Evolutionary conservation across 805 yeast genomes (phyloP).

Genomic region (Myxozyma kluyveri): DNA sequence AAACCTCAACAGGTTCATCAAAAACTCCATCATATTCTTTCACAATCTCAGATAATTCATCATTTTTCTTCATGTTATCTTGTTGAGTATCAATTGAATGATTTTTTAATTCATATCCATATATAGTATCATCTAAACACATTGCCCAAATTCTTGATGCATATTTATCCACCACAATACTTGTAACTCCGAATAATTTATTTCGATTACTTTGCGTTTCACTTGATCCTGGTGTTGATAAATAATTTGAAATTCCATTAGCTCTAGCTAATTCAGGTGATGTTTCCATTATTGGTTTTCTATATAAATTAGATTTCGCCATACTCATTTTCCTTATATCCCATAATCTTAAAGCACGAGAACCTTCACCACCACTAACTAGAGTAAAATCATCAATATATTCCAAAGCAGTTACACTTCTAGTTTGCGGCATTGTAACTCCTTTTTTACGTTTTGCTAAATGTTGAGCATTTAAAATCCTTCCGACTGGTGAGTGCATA

Average conservation of each 20-base stretch:
- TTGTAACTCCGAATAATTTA: conserved; percentile 28
- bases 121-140: conserved; percentile 8
- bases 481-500: neutral
- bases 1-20: conserved; percentile 14
- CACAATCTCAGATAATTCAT: no score
- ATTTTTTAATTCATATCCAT: conserved; percentile 6
- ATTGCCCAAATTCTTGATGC: conserved; percentile 17
- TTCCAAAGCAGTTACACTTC: conserved; percentile 23
- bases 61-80: no score
- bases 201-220: no score
- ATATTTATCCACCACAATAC: conserved; percentile 12
- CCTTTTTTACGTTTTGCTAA: conserved; percentile 11
- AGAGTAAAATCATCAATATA: conserved; percentile 14
- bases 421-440: neutral
- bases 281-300: conserved; percentile 9
- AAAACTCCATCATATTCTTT: neutral
- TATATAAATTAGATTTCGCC: neutral
- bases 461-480: conserved; percentile 18
- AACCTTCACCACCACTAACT: conserved; percentile 22
- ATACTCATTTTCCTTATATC: conserved; percentile 13
- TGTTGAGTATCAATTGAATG: no score
- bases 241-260: no score
- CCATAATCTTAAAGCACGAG: conserved; percentile 13
- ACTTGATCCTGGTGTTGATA: no score
- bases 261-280: no score